A percentile compares a stretch with the other conserved stretches of the same genome.
phyloP scores from a whole-genome alignment of 805 yeast genomes.

The Kuraishia molischiana region DNA sequence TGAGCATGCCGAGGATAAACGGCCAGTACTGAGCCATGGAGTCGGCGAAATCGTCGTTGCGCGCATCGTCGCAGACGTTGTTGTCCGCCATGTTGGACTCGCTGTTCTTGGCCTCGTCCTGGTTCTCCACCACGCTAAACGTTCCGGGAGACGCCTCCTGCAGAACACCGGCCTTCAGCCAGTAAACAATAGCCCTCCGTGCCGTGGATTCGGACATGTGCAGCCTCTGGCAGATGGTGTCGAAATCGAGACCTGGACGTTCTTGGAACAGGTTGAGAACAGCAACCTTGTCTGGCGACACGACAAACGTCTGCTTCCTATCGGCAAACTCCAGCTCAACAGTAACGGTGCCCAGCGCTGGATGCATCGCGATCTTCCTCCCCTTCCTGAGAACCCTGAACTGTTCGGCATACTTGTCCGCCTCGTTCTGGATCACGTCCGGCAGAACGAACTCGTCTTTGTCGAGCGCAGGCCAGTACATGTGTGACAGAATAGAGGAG shows the following conservation, averaged over 20 bases:
- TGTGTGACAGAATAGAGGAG: slow-evolving; percentile 59
- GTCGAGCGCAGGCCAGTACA: slow-evolving; percentile 70
- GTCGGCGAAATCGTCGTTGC: slow-evolving; percentile 10
- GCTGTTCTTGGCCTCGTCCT: slow-evolving; percentile 9
- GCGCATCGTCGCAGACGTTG: slow-evolving; percentile 13
- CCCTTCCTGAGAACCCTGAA: slow-evolving; percentile 43
- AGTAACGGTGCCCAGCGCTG: slow-evolving; percentile 52
- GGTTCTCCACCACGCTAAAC: slow-evolving; percentile 30
- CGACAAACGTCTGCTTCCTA: slow-evolving; percentile 28
- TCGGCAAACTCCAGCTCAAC: slow-evolving; percentile 49
- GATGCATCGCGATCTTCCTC: slow-evolving; percentile 45
- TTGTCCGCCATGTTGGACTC: not conserved
- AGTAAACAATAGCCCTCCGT: slow-evolving; percentile 34
- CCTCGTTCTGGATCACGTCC: slow-evolving; percentile 23
- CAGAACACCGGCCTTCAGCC: slow-evolving; percentile 57
- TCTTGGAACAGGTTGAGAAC: slow-evolving; percentile 26
- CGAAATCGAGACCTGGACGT: slow-evolving; percentile 15
- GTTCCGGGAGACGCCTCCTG: slow-evolving; percentile 23
- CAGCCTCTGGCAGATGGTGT: slow-evolving; percentile 24
- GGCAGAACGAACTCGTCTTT: slow-evolving; percentile 42
- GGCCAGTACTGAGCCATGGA: slow-evolving; percentile 27
- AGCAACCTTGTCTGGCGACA: slow-evolving; percentile 62
- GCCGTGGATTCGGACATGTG: slow-evolving; percentile 33
- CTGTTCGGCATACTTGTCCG: slow-evolving; percentile 30
- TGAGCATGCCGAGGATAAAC: slow-evolving; percentile 44